Evolutionary conservation across 2,329 filamentous ascomycete species (phyloP).

Genomic region (Achaetomium macrosporum): DNA sequence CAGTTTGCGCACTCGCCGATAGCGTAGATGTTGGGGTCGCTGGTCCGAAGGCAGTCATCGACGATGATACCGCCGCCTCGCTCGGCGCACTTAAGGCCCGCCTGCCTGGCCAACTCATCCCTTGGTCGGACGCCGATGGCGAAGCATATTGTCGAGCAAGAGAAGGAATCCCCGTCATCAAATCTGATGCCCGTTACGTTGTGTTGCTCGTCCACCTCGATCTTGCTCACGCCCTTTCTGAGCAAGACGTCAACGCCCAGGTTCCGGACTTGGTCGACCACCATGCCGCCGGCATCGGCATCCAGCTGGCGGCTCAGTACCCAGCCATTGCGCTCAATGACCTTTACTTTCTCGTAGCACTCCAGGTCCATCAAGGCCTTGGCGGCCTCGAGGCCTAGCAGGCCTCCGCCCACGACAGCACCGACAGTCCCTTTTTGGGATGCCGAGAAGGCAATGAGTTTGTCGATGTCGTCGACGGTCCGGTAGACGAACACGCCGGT

Average conservation of each 20-base stretch:
- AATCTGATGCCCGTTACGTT: constrained; percentile 69
- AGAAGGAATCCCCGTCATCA: constrained; percentile 71
- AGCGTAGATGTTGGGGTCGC: constrained; percentile 67
- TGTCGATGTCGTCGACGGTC: constrained; percentile 74
- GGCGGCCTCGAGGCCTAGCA: constrained; percentile 81
- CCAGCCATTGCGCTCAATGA: constrained; percentile 80
- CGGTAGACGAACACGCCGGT: constrained; percentile 85
- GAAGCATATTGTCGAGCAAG: constrained; percentile 79
- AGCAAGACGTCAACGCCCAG: constrained; percentile 76
- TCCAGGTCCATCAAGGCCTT: constrained; percentile 87
- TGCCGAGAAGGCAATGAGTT: constrained; percentile 67
- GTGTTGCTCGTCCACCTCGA: constrained; percentile 62
- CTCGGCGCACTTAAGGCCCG: constrained; percentile 67
- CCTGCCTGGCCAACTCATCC: constrained; percentile 66
- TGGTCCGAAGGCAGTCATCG: constrained; percentile 62
- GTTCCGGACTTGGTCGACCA: constrained; percentile 72
- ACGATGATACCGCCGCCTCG: constrained; percentile 73
- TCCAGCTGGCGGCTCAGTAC: constrained; percentile 79
- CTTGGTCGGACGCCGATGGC: constrained; percentile 79
- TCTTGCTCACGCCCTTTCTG: constrained; percentile 66
- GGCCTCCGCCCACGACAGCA: constrained; percentile 74
- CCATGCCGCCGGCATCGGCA: constrained; percentile 70
- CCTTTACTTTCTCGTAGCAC: constrained; percentile 64
- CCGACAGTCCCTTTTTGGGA: constrained; percentile 62
- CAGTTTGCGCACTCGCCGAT: constrained; percentile 90